phyloP scores from a whole-genome alignment of 2,329 filamentous ascomycete species.

The Acephala macrosclerotiorum region DNA sequence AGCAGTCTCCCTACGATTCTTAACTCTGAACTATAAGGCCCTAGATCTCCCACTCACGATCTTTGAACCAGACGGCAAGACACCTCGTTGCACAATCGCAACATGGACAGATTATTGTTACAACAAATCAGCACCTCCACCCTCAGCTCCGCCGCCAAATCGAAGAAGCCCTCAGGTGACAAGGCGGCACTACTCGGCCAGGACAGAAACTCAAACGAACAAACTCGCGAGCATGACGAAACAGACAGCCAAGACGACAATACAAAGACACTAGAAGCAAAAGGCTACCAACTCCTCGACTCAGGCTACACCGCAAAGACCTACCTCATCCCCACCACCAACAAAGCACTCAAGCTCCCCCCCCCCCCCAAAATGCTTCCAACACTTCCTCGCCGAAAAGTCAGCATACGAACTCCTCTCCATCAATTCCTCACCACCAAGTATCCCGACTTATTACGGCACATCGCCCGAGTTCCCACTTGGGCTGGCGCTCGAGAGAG shows the following conservation, averaged over 20 bases:
- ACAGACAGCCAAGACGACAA: neutral
- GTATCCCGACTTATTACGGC: neutral
- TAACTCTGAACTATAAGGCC: neutral
- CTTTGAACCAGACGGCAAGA: neutral
- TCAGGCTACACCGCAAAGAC: neutral
- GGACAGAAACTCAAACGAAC: no score
- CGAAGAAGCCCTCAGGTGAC: neutral
- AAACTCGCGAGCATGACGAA: no score
- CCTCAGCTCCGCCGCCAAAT: neutral
- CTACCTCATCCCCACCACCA: neutral
- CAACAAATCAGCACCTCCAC: neutral
- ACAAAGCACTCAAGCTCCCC: neutral
- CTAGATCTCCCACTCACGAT: neutral
- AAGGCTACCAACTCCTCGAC: neutral
- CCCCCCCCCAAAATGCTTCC: neutral
- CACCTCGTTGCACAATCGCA: neutral
- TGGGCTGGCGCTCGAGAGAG: neutral
- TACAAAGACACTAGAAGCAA: neutral
- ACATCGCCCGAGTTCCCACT: neutral
- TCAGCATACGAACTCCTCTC: neutral
- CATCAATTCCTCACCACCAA: neutral
- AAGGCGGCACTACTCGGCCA: no score
- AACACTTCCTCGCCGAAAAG: neutral
- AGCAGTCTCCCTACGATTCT: neutral
- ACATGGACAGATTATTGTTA: neutral